Percentiles rank a stretch among this genome's conserved stretches.
Conservation (phyloP, 2,329 filamentous ascomycete genomes). For the Penicillium frequentans region DNA sequence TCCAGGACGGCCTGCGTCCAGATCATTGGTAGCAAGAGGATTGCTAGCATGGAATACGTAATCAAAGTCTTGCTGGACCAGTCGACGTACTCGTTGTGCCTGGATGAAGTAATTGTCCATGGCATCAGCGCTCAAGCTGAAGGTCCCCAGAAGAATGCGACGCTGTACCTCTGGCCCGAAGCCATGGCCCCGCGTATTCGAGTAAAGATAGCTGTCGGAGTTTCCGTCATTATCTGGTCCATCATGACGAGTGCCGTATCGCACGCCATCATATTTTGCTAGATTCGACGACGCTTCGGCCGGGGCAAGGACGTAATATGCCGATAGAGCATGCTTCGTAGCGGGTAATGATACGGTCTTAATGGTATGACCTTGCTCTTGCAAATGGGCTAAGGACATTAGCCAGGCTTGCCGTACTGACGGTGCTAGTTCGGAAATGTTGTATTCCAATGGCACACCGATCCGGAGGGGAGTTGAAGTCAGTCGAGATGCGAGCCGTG, state of each 20-base stretch:
- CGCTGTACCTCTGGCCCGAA: conserved; percentile 85
- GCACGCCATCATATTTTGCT: conserved; percentile 94
- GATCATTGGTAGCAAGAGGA: conserved; percentile 51
- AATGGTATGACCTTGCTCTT: conserved; percentile 66
- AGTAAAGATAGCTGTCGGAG: conserved; percentile 63
- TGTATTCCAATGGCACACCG: conserved; percentile 74
- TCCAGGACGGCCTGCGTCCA: conserved; percentile 1
- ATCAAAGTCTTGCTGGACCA: conserved; percentile 87
- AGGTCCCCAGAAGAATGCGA: conserved; percentile 84
- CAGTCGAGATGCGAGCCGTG: conserved; percentile 24
- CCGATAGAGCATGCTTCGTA: conserved; percentile 80
- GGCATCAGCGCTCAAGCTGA: conserved; percentile 83
- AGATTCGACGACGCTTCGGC: conserved; percentile 95
- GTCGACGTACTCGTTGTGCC: conserved; percentile 80
- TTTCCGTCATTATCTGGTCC: conserved; percentile 54
- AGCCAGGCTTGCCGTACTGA: conserved; percentile 70
- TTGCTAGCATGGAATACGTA: conserved; percentile 69
- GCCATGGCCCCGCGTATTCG: conserved; percentile 68
- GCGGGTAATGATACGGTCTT: conserved; percentile 77
- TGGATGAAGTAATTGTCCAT: conserved; percentile 97
- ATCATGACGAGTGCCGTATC: conserved; percentile 69
- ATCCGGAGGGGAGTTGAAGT: conserved; percentile 46
- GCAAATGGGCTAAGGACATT: conserved; percentile 59
- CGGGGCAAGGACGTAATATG: conserved; percentile 93
- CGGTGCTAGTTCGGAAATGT: conserved; percentile 75